Conservation (phyloP, 805 yeast genomes). For the Candida michaelii region DNA sequence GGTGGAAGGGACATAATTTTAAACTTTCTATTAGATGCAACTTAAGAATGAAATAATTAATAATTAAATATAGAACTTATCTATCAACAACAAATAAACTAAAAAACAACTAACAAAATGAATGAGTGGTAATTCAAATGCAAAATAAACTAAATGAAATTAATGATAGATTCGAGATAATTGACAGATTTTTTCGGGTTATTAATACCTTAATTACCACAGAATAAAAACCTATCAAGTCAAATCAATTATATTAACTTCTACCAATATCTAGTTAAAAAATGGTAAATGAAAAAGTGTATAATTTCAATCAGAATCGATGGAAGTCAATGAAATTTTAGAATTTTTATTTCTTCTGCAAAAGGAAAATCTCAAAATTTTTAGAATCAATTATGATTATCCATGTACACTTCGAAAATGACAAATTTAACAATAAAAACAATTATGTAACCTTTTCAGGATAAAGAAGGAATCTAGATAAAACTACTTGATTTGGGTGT, state of each 20-base stretch:
- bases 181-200: no score
- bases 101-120: neutral
- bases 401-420: constrained; percentile 3
- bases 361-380: constrained; percentile 7
- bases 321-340: constrained; percentile 6
- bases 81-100: neutral
- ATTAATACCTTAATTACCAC: no score
- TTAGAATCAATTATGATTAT: neutral
- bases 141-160: neutral
- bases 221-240: neutral
- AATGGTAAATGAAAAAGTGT: neutral
- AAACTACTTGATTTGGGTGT: constrained; percentile 8
- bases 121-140: neutral
- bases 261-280: neutral
- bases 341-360: constrained; percentile 8
- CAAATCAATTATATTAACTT: neutral
- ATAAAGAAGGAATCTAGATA: neutral
- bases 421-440: constrained; percentile 6
- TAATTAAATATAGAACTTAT: neutral
- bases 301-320: neutral
- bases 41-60: neutral
- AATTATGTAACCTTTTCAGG: constrained; percentile 5
- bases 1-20: constrained; percentile 28
- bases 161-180: neutral
- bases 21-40: neutral